A percentile compares a stretch with the other conserved stretches of the same genome.
phyloP scores from a whole-genome alignment of 73 alveolate genomes.

The Durusdinium trenchii region DNA sequence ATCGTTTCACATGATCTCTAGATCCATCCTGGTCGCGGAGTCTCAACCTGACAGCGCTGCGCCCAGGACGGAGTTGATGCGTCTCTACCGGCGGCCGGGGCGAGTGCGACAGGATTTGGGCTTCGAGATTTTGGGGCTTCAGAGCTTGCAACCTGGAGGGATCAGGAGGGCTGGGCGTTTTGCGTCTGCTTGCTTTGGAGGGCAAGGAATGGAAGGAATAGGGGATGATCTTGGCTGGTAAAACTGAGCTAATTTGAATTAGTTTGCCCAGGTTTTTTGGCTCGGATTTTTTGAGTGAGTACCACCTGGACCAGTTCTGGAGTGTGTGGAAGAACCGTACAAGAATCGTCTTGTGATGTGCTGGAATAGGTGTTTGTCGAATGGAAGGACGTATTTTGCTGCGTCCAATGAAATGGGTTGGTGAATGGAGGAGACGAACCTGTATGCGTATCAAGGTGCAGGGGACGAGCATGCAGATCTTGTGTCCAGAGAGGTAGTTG shows the following conservation, averaged over 20 bases:
- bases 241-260: too few relatives aligned
- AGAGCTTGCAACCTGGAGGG: background rate
- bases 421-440: background rate
- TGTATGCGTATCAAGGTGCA: background rate
- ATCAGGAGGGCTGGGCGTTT: background rate
- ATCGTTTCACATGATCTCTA: too few relatives aligned
- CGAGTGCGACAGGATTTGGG: constrained; percentile 60
- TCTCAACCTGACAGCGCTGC: too few relatives aligned
- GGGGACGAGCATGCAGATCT: too few relatives aligned
- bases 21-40: too few relatives aligned
- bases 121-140: constrained; percentile 44
- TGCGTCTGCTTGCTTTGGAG: background rate
- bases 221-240: too few relatives aligned
- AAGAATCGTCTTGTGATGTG: background rate
- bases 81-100: constrained; percentile 31
- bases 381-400: too few relatives aligned
- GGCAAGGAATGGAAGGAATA: too few relatives aligned
- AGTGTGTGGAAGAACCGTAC: background rate
- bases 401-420: background rate
- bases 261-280: too few relatives aligned
- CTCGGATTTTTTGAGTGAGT: too few relatives aligned
- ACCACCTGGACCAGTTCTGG: background rate
- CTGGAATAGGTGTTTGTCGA: too few relatives aligned
- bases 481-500: too few relatives aligned
- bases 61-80: constrained; percentile 29